Evolutionary conservation across 192 early-diverging fungal genomes (phyloP).

Genomic region (Entomortierella lignicola): DNA sequence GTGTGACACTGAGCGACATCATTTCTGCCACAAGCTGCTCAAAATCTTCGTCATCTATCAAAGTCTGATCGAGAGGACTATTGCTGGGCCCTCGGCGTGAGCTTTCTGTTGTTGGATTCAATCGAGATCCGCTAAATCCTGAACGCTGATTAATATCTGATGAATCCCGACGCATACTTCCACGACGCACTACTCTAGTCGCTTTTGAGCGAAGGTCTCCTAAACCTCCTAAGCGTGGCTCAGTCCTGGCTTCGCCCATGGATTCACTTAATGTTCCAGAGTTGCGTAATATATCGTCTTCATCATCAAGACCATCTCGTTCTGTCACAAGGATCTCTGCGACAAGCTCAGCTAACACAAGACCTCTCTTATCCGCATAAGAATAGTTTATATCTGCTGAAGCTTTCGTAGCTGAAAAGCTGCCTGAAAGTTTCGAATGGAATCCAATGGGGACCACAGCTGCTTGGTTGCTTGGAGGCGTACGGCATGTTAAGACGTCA

Average conservation of each 20-base stretch:
- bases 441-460: constrained; percentile 29
- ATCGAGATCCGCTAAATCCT: constrained; percentile 11
- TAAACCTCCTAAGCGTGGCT: constrained; percentile 40
- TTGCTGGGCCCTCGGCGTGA: constrained; percentile 29
- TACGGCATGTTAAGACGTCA: constrained; percentile 46
- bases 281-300: background rate
- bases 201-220: constrained; percentile 46
- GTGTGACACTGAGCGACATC: constrained; percentile 46
- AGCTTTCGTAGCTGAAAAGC: background rate
- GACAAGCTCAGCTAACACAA: constrained; percentile 40
- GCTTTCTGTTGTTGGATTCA: constrained; percentile 32
- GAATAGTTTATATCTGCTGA: constrained; percentile 23
- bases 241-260: constrained; percentile 1
- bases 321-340: constrained; percentile 47
- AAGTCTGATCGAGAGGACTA: constrained; percentile 28
- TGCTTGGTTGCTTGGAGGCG: constrained; percentile 34
- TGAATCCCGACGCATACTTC: constrained; percentile 50
- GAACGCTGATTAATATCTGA: constrained; percentile 18
- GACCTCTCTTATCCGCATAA: constrained; percentile 40
- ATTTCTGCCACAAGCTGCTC: constrained; percentile 44
- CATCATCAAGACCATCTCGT: constrained; percentile 27
- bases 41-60: constrained; percentile 44
- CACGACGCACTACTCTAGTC: constrained; percentile 38
- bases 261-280: background rate
- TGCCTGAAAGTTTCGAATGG: constrained; percentile 16